These are phyloP conservation scores for Cyberlindnera americana DNA, from an alignment of 805 yeast genomes.

Conservation along the genomic window DNA sequence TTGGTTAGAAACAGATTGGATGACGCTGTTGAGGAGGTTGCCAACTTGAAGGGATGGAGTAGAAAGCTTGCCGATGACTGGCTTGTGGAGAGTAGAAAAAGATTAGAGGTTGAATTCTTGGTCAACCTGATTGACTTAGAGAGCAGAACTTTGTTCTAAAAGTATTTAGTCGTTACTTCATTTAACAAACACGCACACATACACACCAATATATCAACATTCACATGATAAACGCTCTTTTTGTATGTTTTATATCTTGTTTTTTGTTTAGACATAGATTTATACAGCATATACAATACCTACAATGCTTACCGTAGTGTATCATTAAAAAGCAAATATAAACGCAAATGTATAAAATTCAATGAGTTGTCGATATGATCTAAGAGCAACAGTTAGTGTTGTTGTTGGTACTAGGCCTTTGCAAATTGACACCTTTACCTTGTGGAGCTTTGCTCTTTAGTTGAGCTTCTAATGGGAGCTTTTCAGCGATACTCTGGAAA, in stretches of 20 bases:
- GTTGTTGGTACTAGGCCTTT: conserved; percentile 43
- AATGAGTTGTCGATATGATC: too few species aligned
- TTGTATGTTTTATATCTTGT: not conserved
- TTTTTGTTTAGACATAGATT: not conserved
- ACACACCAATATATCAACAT: not conserved
- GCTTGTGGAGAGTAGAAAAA: conserved; percentile 85
- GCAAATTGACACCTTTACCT: conserved; percentile 32
- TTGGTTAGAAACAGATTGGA: conserved; percentile 74
- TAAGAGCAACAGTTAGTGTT: conserved; percentile 38
- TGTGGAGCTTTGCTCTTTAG: conserved; percentile 20
- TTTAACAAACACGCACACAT: not conserved
- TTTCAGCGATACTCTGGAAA: conserved; percentile 48
- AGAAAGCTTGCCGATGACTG: conserved; percentile 88
- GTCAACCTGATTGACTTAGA: conserved; percentile 67
- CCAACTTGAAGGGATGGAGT: conserved; percentile 88
- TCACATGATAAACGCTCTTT: not conserved
- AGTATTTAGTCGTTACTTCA: too few species aligned
- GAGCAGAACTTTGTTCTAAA: conserved; percentile 42
- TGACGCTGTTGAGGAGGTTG: conserved; percentile 89
- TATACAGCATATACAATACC: too few species aligned
- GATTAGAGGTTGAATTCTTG: conserved; percentile 82
- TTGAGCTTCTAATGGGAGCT: conserved; percentile 33
- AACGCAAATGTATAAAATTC: too few species aligned
- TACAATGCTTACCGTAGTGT: too few species aligned
- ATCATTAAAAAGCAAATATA: too few species aligned